Percentiles rank a stretch among this genome's conserved stretches.
These are phyloP conservation scores for Lactarius hatsudake DNA, from an alignment of 768 basidiomycete genomes.

Conservation along the genomic window DNA sequence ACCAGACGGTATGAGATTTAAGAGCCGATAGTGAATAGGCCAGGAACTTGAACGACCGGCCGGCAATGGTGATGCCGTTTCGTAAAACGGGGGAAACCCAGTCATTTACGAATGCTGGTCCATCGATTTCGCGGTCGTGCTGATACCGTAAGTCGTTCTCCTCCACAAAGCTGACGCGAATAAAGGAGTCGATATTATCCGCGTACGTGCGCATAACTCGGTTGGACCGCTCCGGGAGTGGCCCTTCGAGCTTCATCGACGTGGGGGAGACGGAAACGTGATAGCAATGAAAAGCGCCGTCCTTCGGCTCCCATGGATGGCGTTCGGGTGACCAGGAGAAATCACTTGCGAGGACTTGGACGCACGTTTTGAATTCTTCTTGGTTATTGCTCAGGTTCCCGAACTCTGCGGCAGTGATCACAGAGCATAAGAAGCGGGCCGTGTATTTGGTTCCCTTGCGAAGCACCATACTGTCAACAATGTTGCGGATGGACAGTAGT, in stretches of 20 bases:
- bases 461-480: constrained; percentile 35
- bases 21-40: constrained; percentile 74
- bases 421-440: constrained; percentile 41
- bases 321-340: constrained; percentile 13
- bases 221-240: constrained; percentile 58
- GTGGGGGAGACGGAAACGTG: constrained; percentile 57
- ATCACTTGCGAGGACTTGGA: constrained; percentile 33
- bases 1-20: constrained; percentile 59
- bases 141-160: constrained; percentile 53
- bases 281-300: constrained; percentile 41
- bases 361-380: constrained; percentile 20
- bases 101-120: constrained; percentile 44
- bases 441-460: constrained; percentile 38
- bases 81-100: constrained; percentile 47
- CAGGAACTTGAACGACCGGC: constrained; percentile 56
- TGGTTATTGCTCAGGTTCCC: neutral
- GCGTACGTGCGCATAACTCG: constrained; percentile 55
- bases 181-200: constrained; percentile 49
- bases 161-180: constrained; percentile 62
- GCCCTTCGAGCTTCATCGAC: constrained; percentile 49
- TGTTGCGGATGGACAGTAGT: constrained; percentile 42
- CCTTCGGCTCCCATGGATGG: constrained; percentile 8
- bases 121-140: constrained; percentile 56
- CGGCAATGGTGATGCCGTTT: constrained; percentile 52
- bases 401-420: constrained; percentile 34